phyloP scores from a whole-genome alignment of 495 filamentous ascomycete species.

The Talaromyces proteolyticus region DNA sequence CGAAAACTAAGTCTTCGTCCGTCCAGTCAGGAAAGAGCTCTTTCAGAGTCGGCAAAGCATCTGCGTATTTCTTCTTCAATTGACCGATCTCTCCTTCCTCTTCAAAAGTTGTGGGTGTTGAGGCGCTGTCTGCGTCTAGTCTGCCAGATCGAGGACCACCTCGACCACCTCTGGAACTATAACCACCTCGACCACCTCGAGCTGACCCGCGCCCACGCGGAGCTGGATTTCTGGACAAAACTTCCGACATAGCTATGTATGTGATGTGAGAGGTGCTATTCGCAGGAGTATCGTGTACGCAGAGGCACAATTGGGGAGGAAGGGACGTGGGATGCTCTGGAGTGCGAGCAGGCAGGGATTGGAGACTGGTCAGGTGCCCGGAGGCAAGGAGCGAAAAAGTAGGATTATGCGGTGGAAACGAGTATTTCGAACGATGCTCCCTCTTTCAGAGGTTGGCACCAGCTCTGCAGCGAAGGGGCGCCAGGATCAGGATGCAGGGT shows the following conservation, averaged over 20 bases:
- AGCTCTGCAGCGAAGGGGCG: slow-evolving; percentile 32
- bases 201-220: slow-evolving; percentile 74
- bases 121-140: slow-evolving; percentile 51
- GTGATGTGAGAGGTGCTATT: slow-evolving; percentile 21
- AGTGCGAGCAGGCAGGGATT: slow-evolving; percentile 2
- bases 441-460: slow-evolving; percentile 38
- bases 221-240: slow-evolving; percentile 70
- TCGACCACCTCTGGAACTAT: slow-evolving; percentile 66
- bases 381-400: slow-evolving; percentile 28
- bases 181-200: slow-evolving; percentile 79
- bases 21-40: slow-evolving; percentile 93
- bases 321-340: slow-evolving; percentile 14
- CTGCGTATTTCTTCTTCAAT: slow-evolving; percentile 81
- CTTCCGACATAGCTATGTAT: slow-evolving; percentile 74
- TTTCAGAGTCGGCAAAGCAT: slow-evolving; percentile 68
- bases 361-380: slow-evolving; percentile 20
- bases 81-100: slow-evolving; percentile 88
- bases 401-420: slow-evolving; percentile 22
- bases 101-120: slow-evolving; percentile 53
- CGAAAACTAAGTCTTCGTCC: slow-evolving; percentile 84
- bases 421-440: slow-evolving; percentile 22
- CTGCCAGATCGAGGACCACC: slow-evolving; percentile 63
- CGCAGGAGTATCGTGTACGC: slow-evolving; percentile 25
- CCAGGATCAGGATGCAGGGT: slow-evolving; percentile 37
- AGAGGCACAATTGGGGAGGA: slow-evolving; percentile 20